Evolutionary conservation across 257 asterid genomes (phyloP), one percentile per base, ranked within the genome.

Genomic region (Scutellaria barbata): DNA sequence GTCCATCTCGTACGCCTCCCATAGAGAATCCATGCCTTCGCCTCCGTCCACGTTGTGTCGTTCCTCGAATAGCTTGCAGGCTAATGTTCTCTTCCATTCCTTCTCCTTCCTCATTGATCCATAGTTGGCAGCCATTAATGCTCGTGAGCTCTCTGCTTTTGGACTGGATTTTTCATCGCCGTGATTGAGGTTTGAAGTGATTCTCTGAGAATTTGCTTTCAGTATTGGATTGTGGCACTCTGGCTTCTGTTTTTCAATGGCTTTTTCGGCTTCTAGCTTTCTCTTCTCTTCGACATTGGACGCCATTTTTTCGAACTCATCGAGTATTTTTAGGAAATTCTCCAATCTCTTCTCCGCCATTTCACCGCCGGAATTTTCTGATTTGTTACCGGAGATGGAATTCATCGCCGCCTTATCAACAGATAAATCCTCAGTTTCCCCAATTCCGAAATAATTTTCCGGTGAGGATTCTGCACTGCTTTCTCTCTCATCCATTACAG

Each of bases 11-110:
- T 90, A 83, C 1, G 89, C 77, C 80, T 90, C 98, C 98, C 98
- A 93, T 59, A 93, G 43, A 7, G 87, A 84, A 63, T 93, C 96
- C 98, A 93, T 93, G 47, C 92, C 97, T 69, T 93, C 96, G 4
- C 87, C 85, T 6, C 86, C 89, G 6, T 63, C 77, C 0, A 62
- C 83, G 42, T 82, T 75, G 73, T 85, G 84, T 63, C 93, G 59
- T 33, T 88, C 99, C 64, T 91, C 97, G 55, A 86, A 93, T 7
- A 93, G 81, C 74, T 87, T 90, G 78, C 97, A 85, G 1, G 96
- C 97, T 10, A 90, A 45, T 7, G 98, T 93, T 81, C 97, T 79
- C 59, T 81, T 86, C 97, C 97, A 90, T 59, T 89, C 96, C 39
- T 82, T 93, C 46, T 87, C 92, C 79, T 79, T 88, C 78, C 93